Conservation (phyloP, 2,329 filamentous ascomycete species). For the Dactylellina drechsleri region DNA sequence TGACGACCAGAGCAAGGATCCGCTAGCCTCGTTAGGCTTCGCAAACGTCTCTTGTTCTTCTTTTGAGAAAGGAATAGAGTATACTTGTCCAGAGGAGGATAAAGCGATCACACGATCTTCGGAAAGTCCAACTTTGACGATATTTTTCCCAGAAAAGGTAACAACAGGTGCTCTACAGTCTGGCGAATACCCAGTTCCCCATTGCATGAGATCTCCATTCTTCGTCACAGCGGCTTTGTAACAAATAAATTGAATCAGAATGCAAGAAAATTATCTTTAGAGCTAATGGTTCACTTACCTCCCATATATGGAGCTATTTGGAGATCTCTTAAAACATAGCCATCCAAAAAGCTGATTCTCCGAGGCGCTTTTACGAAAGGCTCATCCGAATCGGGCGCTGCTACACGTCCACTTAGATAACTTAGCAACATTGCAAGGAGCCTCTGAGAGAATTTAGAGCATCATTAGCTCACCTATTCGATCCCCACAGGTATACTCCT, state of each 20-base stretch:
- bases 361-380: constrained; percentile 80
- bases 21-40: constrained; percentile 77
- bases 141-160: constrained; percentile 83
- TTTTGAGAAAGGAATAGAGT: constrained; percentile 81
- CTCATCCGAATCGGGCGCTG: constrained; percentile 83
- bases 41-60: constrained; percentile 74
- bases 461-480: constrained; percentile 67
- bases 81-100: constrained; percentile 78
- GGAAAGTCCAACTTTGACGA: constrained; percentile 80
- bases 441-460: background rate
- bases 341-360: constrained; percentile 83
- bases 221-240: constrained; percentile 76
- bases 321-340: constrained; percentile 82
- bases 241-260: background rate
- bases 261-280: background rate
- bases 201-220: constrained; percentile 88
- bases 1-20: constrained; percentile 72
- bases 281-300: constrained; percentile 60
- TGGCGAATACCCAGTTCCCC: constrained; percentile 81
- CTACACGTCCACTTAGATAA: constrained; percentile 73
- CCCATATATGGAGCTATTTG: constrained; percentile 85
- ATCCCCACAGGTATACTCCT: constrained; percentile 93
- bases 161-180: constrained; percentile 71
- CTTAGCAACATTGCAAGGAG: constrained; percentile 16
- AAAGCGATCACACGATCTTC: constrained; percentile 84